Base-by-base conservation (phyloP, 2,329 filamentous ascomycete genomes). In the Stromatinia cepivora region DNA sequence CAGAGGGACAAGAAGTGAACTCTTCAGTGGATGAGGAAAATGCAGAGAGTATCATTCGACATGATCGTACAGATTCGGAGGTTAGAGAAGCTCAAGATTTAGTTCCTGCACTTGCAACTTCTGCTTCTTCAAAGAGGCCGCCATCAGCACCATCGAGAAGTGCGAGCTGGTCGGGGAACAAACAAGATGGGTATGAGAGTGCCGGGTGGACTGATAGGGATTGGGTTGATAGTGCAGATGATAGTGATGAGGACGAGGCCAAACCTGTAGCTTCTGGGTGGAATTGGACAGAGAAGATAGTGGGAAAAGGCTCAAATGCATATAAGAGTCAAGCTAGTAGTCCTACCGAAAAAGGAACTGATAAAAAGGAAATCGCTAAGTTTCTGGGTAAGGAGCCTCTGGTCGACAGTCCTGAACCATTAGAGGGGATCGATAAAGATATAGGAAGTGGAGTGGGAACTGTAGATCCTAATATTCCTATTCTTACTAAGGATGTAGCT, bases 1-100 rank as follows among this genome's bases (percentile, higher is more conserved):
- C 83, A 69, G 84, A 88, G n/a, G 92, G 91, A 11, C 83, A 85
- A 53, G 91, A 94, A 80, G 90, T 85, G 25, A 86, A 83, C n/a
- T 69, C 73, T 28, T 31, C 54, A 20, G 42, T 50, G 17, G 52
- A 59, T 28, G 22, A 45, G 20, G 36, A 36, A n/a, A 48, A 67
- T 50, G 8, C 28, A 22, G 31, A 46, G 22, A 54, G 34, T 50
- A 28, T 80, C 79, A 36, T 79, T 22, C 78, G 81, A 10, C 79
- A 79, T 10, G 77, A 79, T 46, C 78, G 82, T 6, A 83, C 81
- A 0, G 77, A 81, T 17, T 84, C 82, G 66, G 84, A 86, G 71
- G 79, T 80, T 34, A 76, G 81, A 28, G 84, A 87, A 77, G 82
- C 81, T 4, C 75, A 71, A 54, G 79, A 81, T 70, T 70, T 75